Base-by-base conservation (phyloP, 2,329 filamentous ascomycete species). In the Onygena corvina region DNA sequence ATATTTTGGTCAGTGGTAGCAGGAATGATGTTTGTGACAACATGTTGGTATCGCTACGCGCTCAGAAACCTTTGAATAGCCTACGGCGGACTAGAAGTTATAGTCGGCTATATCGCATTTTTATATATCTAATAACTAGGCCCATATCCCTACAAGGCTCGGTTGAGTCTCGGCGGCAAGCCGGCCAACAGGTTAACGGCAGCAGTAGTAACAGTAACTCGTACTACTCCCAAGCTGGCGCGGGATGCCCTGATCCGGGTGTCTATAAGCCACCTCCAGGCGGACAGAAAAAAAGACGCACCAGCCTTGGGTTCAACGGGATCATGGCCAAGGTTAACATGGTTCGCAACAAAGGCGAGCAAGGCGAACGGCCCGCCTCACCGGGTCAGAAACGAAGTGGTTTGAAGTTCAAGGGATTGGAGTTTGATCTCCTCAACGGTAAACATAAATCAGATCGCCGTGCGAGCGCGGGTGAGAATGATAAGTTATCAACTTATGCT, bases 1-100 rank as follows among this genome's bases (percentile, higher is more conserved):
- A 31, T 51, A 3, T 30, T 52, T 30, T 56, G 53, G 51, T 36
- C 44, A 3, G 47, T 42, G 14, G 34, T 56, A 21, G 51, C 49
- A 27, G 50, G 38, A n/a, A 47, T 44, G 4, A 54, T 56, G 49
- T 38, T 38, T 38, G 8, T 38, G 23, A 38, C 34, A 2, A 38
- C 34, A 6, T 20, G 14, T 21, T 38, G 3, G 18, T 38, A 20
- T 21, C 34, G 34, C 16, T 9, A 20, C 23, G 34, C 34, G 16
- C 23, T 38, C 16, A 5, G 16, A 9, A 1, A 38, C 34, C n/a
- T 20, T 20, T 38, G 18, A 31, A 31, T 12, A 31, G 4, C n/a
- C n/a, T n/a, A n/a, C n/a, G n/a, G n/a, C n/a, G n/a, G n/a, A n/a
- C n/a, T n/a, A n/a, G n/a, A n/a, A n/a, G n/a, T n/a, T n/a, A n/a